phyloP scores from a whole-genome alignment of 2,329 filamentous ascomycete species.

The Monilinia vaccinii-corymbosi region DNA sequence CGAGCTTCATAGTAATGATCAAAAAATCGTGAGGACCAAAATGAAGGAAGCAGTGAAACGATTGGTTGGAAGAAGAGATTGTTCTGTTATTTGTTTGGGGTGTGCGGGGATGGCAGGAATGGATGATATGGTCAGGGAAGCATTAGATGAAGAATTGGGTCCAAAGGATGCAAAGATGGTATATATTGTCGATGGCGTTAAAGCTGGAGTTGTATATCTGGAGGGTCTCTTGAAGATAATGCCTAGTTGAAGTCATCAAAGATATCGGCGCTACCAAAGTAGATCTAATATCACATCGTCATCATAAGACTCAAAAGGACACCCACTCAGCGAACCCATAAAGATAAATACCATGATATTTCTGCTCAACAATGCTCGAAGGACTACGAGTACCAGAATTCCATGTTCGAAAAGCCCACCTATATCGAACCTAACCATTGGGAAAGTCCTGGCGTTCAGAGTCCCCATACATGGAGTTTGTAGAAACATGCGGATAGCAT shows the following conservation, averaged over 20 bases:
- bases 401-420: neutral
- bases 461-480: neutral
- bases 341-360: neutral
- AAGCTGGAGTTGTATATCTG: constrained; percentile 46
- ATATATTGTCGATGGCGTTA: constrained; percentile 71
- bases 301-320: no score
- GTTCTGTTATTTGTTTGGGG: constrained; percentile 69
- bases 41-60: constrained; percentile 62
- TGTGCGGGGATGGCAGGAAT: constrained; percentile 89
- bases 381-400: neutral
- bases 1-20: constrained; percentile 64
- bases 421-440: neutral
- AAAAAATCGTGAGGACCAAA: constrained; percentile 52
- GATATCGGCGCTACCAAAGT: neutral
- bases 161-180: constrained; percentile 47
- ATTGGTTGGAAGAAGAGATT: constrained; percentile 47
- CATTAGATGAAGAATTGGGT: constrained; percentile 56
- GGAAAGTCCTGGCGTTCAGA: neutral
- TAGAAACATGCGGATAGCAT: neutral
- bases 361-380: no score
- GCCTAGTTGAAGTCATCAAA: neutral
- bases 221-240: constrained; percentile 14
- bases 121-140: constrained; percentile 63
- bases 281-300: neutral
- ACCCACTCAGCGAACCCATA: neutral